Base-by-base conservation (phyloP, 257 asterid genomes). In the Cordia subcordata region DNA sequence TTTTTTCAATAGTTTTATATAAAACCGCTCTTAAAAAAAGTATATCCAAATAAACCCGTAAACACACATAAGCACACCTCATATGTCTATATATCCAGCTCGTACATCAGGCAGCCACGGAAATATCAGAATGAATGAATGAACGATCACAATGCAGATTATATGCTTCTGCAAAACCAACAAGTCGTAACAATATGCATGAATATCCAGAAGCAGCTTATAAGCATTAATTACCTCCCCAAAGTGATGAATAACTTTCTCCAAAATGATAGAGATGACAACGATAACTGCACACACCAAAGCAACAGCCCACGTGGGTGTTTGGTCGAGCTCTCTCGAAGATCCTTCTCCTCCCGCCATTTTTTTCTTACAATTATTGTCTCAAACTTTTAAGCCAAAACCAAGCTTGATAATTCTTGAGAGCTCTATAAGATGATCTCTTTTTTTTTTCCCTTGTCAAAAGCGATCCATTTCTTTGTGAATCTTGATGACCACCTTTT, bases 231-330 rank as follows among this genome's bases (percentile, higher is more conserved):
- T 33, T 76, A 85, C 96, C 79, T 71, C 57, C 12, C 82, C 80
- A 5, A 86, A 64, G 65, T 49, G 64, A 64, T 88, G 93, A 60
- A 88, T 77, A 53, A 68, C 60, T 70, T 77, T 83, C 68, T 88
- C 96, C 74, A 88, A 58, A 40, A 79, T 0, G 35, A 83, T 85
- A 23, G 95, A 88, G 68, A 88, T 68, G 1, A 83, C 1, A 57
- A 88, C 67, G 57, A 88, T 88, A 68, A 88, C 70, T 13, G 83
- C 76, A 32, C 79, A 77, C 38, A 88, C 96, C 19, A 81, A 68
- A n/a, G 95, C 76, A 40, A 85, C 95, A 0, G 95, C 96, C 96
- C 96, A 88, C 40, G 96, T 88, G 1, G 96, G 94, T 0, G 80
- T 75, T 39, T 67, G 63, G 38, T 75, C 58, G 5, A 75, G 76